These are phyloP conservation scores for Aspergillus sp. DNA, from an alignment of 2,329 filamentous ascomycete species.

Conservation along the genomic window DNA sequence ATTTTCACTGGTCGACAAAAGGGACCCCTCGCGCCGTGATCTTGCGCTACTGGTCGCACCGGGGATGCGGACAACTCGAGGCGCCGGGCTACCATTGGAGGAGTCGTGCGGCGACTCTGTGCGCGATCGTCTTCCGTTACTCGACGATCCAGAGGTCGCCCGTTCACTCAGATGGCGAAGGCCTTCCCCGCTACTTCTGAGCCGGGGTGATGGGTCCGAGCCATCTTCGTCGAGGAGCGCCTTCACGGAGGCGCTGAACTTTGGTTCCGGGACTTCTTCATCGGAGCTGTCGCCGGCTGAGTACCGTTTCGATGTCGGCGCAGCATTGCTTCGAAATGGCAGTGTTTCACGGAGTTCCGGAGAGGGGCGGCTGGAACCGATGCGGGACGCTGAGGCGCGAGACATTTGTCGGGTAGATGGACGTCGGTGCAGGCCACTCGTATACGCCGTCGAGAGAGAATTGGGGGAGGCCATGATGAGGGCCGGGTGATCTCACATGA, in stretches of 20 bases:
- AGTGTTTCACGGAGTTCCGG: conserved; percentile 23
- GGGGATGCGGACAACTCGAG: conserved; percentile 41
- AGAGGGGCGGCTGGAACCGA: conserved; percentile 32
- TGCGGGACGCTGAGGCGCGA: conserved; percentile 36
- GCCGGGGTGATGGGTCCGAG: conserved; percentile 49
- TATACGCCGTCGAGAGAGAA: conserved; percentile 36
- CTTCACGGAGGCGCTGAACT: conserved; percentile 89
- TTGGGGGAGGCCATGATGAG: conserved; percentile 37
- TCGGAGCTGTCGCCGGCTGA: conserved; percentile 81
- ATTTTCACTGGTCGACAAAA: conserved; percentile 35
- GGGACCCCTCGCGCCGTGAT: conserved; percentile 39
- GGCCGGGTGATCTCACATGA: conserved; percentile 15
- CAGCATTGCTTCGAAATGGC: conserved; percentile 17
- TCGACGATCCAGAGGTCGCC: conserved; percentile 23
- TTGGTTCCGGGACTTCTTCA: conserved; percentile 87
- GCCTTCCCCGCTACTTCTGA: conserved; percentile 29
- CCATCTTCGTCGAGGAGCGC: conserved; percentile 66
- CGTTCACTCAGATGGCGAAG: conserved; percentile 23
- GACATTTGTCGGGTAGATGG: conserved; percentile 36
- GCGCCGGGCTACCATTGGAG: conserved; percentile 42
- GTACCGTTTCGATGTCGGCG: conserved; percentile 27
- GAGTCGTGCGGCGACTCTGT: conserved; percentile 37
- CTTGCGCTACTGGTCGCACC: conserved; percentile 27
- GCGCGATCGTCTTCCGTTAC: conserved; percentile 34
- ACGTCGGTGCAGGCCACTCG: conserved; percentile 34